phyloP scores from a whole-genome alignment of 441 rosid species.

The Arabidopsis lyrata region DNA sequence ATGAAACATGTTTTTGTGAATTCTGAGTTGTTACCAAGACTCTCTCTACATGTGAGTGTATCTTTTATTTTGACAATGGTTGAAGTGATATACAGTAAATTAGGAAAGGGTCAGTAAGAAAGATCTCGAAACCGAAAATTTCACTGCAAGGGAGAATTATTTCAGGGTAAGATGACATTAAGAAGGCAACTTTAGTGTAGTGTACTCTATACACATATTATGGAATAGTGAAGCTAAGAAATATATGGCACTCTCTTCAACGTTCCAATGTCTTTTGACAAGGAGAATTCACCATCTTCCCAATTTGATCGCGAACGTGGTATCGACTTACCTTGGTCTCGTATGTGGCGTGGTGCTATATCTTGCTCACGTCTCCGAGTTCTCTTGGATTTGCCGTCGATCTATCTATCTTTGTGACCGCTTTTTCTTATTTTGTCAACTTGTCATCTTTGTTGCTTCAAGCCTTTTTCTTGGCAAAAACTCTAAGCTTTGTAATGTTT shows the following conservation, averaged over 20 bases:
- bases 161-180: no score
- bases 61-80: not conserved
- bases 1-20: conserved; percentile 16
- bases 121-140: no score
- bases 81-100: not conserved
- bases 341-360: not conserved
- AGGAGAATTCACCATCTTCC: not conserved
- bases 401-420: not conserved
- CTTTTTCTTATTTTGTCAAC: no score
- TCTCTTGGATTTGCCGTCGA: not conserved
- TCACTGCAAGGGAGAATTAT: no score
- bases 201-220: no score
- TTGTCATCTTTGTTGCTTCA: no score
- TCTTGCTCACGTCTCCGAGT: not conserved
- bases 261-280: not conserved
- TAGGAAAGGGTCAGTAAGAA: no score
- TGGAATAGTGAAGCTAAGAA: no score
- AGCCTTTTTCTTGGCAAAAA: no score
- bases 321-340: not conserved
- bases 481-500: no score
- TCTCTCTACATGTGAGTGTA: conserved; percentile 1
- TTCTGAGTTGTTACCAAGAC: conserved; percentile 9
- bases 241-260: no score
- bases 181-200: no score
- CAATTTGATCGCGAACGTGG: not conserved